Evolutionary conservation across 352 stramenopile genomes (phyloP).

Genomic region (Phytopythium kandeliae): DNA sequence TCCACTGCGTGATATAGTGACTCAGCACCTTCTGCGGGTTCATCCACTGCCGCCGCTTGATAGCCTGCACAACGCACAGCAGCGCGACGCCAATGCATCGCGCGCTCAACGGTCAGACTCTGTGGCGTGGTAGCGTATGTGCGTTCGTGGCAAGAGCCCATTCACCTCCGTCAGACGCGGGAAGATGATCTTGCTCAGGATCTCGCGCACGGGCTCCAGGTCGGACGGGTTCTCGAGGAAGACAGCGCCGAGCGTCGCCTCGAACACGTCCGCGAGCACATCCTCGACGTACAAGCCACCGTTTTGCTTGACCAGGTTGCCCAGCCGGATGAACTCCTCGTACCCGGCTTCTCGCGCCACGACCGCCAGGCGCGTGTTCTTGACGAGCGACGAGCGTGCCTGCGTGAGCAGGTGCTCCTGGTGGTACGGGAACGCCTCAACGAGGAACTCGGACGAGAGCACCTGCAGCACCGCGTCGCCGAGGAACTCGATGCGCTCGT

Average conservation of each 20-base stretch:
- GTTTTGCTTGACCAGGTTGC: slow-evolving; percentile 48
- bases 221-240: slow-evolving; percentile 67
- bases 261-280: slow-evolving; percentile 76
- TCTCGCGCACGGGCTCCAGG: slow-evolving; percentile 48
- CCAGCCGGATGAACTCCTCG: slow-evolving; percentile 67
- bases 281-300: slow-evolving; percentile 69
- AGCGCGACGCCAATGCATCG: background rate
- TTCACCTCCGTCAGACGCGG: slow-evolving; percentile 52
- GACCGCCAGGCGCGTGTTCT: slow-evolving; percentile 69
- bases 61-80: slow-evolving; percentile 24
- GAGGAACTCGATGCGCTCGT: slow-evolving; percentile 84
- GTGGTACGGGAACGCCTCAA: slow-evolving; percentile 76
- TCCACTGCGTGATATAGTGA: slow-evolving; percentile 62
- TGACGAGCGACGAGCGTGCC: slow-evolving; percentile 77
- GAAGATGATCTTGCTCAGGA: slow-evolving; percentile 62
- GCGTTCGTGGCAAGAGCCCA: background rate
- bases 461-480: slow-evolving; percentile 80
- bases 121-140: too few relatives aligned
- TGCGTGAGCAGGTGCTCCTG: slow-evolving; percentile 78
- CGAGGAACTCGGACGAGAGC: slow-evolving; percentile 71
- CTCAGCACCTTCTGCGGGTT: slow-evolving; percentile 63
- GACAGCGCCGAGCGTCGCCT: slow-evolving; percentile 68
- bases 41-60: slow-evolving; percentile 80
- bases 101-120: too few relatives aligned
- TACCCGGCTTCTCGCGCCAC: slow-evolving; percentile 57